These are phyloP conservation scores for Plantago major DNA, from an alignment of 257 asterid species.

Conservation along the genomic window DNA sequence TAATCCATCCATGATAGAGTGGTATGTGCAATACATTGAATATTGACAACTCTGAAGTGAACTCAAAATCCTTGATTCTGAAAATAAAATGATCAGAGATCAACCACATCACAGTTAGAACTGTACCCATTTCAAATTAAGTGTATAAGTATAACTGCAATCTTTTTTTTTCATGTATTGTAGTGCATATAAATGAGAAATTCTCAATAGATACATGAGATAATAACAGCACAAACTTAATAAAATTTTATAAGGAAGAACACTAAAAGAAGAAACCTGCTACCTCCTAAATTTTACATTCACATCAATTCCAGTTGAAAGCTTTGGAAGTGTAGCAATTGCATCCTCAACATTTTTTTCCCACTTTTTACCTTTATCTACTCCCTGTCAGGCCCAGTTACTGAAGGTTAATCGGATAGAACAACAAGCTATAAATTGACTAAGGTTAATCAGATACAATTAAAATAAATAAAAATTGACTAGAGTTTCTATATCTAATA, in stretches of 20 bases:
- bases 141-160: no score
- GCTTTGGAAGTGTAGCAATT: conserved; percentile 93
- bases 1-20: conserved; percentile 98
- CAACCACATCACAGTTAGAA: conserved; percentile 16
- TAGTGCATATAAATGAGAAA: background rate
- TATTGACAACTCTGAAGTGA: conserved; percentile 94
- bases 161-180: background rate
- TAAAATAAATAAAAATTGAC: conserved; percentile 11
- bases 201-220: background rate
- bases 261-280: conserved; percentile 13
- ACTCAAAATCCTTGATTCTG: conserved; percentile 96
- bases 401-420: conserved; percentile 18
- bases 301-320: conserved; percentile 93
- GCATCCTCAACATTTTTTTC: conserved; percentile 91
- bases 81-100: conserved; percentile 15
- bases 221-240: no score
- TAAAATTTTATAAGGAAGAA: conserved; percentile 6
- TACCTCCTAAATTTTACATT: conserved; percentile 83
- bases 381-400: conserved; percentile 48
- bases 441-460: conserved; percentile 15
- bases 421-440: no score
- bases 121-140: conserved; percentile 2
- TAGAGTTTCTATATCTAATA: conserved; percentile 9
- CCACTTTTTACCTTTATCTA: conserved; percentile 79
- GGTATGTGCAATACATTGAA: conserved; percentile 94